Percentiles rank a stretch among this genome's conserved stretches.
These are phyloP conservation scores for Macrophomina tecta DNA, from an alignment of 2,329 filamentous ascomycete genomes.

Conservation along the genomic window DNA sequence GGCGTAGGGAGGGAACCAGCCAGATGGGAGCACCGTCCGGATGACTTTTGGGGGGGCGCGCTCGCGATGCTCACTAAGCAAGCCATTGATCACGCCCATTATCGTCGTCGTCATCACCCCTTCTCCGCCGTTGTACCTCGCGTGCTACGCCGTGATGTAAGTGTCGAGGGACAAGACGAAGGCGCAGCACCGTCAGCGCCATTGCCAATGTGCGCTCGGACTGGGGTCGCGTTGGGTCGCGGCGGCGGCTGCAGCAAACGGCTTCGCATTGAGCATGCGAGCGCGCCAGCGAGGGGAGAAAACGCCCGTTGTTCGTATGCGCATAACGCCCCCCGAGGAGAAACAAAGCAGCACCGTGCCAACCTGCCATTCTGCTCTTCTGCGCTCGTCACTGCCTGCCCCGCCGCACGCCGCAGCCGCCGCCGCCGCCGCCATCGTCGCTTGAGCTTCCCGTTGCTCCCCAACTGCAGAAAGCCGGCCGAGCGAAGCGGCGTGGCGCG, in stretches of 20 bases:
- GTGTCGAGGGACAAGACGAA: background rate
- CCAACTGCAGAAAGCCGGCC: background rate
- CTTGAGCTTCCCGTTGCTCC: background rate
- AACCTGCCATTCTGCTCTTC: background rate
- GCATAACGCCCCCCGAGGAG: constrained; percentile 2
- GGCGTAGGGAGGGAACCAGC: background rate
- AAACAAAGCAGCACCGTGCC: background rate
- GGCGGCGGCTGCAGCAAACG: background rate
- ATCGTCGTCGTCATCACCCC: constrained; percentile 22
- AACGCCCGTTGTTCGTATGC: background rate
- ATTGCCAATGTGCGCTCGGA: background rate
- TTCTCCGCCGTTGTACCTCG: background rate
- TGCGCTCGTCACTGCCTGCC: constrained; percentile 1
- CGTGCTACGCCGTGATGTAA: constrained; percentile 13
- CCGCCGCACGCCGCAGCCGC: constrained; percentile 12
- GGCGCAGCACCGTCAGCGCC: background rate
- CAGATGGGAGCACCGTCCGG: background rate
- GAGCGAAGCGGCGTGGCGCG: constrained; percentile 2
- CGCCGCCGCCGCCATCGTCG: background rate
- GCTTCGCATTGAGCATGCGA: constrained; percentile 5
- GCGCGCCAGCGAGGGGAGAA: background rate
- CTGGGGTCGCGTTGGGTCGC: background rate
- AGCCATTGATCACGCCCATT: constrained; percentile 21
- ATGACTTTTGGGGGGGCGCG: background rate
- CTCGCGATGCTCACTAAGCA: constrained; percentile 22